Evolutionary conservation across 2,329 filamentous ascomycete genomes (phyloP).

Genomic region (Calonectria pteridis): DNA sequence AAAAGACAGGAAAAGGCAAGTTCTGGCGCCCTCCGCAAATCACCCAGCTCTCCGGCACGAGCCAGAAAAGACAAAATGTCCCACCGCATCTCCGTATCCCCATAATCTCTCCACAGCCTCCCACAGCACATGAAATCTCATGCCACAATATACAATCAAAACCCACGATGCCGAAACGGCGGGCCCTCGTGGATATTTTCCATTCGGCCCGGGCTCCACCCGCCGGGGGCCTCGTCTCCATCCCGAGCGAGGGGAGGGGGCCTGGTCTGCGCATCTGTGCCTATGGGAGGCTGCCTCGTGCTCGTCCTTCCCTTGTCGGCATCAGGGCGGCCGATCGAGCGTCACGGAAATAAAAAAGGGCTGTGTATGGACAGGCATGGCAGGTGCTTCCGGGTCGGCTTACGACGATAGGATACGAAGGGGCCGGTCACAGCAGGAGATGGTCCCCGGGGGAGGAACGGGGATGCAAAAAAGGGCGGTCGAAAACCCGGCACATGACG

Average conservation of each 20-base stretch:
- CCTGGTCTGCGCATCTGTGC: not conserved
- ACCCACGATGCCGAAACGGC: conserved; percentile 2
- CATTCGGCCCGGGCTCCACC: conserved; percentile 22
- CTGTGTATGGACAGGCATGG: not conserved
- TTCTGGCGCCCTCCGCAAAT: not conserved
- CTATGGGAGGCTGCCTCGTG: not conserved
- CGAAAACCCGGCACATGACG: not conserved
- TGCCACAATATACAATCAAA: not conserved
- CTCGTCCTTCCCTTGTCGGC: conserved; percentile 6
- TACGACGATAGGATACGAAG: not conserved
- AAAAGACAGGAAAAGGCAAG: not conserved
- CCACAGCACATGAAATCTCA: conserved; percentile 10
- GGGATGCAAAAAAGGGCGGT: not conserved
- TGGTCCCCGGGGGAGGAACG: no score
- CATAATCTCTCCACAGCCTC: conserved; percentile 5
- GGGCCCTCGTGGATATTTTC: conserved; percentile 2
- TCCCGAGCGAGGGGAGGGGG: not conserved
- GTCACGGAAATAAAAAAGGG: not conserved
- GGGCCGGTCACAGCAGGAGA: no score
- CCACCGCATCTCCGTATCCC: conserved; percentile 8
- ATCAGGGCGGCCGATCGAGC: not conserved
- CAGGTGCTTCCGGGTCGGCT: no score
- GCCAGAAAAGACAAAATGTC: not conserved
- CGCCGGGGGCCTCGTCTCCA: not conserved
- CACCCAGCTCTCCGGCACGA: not conserved